phyloP scores from a whole-genome alignment of 257 asterid genomes.

The Henckelia pumila region DNA sequence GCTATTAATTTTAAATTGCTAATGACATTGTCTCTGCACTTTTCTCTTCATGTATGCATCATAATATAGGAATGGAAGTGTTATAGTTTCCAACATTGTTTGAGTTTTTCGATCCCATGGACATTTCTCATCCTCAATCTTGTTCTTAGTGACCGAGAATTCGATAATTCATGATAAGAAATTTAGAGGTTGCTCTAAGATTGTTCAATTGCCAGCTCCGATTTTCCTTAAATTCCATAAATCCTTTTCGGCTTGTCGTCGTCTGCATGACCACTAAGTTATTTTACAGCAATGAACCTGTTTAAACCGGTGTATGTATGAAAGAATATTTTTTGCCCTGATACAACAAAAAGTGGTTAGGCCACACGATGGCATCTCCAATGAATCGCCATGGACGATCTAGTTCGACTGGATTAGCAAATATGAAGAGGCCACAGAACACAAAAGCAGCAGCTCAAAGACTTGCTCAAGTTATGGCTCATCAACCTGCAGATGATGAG shows the following conservation, averaged over 20 bases:
- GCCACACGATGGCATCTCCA: slow-evolving; percentile 43
- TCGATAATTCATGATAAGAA: too few relatives aligned
- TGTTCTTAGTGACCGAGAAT: too few relatives aligned
- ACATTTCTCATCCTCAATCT: neutral
- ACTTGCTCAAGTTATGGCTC: slow-evolving; percentile 87
- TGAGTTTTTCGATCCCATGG: too few relatives aligned
- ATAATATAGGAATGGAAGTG: too few relatives aligned
- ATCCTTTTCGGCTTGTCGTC: neutral
- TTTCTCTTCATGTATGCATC: too few relatives aligned
- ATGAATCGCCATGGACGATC: slow-evolving; percentile 51
- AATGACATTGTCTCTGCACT: too few relatives aligned
- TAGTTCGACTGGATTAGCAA: slow-evolving; percentile 43
- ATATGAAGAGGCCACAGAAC: slow-evolving; percentile 56
- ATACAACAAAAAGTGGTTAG: slow-evolving; percentile 18
- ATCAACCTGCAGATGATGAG: slow-evolving; percentile 63
- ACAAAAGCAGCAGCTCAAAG: slow-evolving; percentile 90
- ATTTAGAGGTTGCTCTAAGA: neutral
- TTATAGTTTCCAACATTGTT: too few relatives aligned
- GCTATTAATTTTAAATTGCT: too few relatives aligned
- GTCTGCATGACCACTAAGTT: slow-evolving; percentile 11
- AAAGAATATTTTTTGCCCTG: slow-evolving; percentile 22
- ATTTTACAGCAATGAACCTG: slow-evolving; percentile 27
- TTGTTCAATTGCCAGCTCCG: neutral
- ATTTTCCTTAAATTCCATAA: neutral
- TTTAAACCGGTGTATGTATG: slow-evolving; percentile 27